Base-by-base conservation (phyloP, 192 early-diverging fungal genomes). In the Entrophospora sp. region DNA sequence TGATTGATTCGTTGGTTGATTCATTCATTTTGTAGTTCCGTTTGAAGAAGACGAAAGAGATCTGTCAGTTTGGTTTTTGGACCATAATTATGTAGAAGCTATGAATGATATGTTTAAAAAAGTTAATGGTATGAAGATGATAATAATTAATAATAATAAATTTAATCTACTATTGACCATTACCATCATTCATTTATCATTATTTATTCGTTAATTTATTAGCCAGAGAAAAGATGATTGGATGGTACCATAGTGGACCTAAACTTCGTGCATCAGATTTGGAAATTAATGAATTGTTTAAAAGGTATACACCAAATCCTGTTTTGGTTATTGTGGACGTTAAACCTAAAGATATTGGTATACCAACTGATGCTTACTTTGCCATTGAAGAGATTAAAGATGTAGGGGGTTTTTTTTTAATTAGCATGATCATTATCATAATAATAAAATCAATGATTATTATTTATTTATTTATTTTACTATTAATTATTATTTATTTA, bases 91-190 rank as follows among this genome's bases (percentile, higher is more conserved):
- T 73, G 91, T 95, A 32, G 97, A 99, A 70, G 91, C 93, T 4
- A 99, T 99, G 97, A 94, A 95, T 64, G 95, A 97, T 61, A 99
- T 99, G 97, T 99, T 97, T 76, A 95, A 94, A 75, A 99, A 99
- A 82, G 94, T 99, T 25, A 99, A 97, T 77, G 95, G 92, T 86
- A 85, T 75, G 77, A 18, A 1, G 16, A 20, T 18, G n/a, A n/a
- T n/a, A n/a, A n/a, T n/a, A n/a, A n/a, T n/a, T n/a, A n/a, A n/a
- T n/a, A n/a, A n/a, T n/a, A n/a, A n/a, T n/a, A n/a, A n/a, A n/a
- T n/a, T n/a, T n/a, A n/a, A n/a, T n/a, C n/a, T n/a, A n/a, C n/a
- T n/a, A n/a, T n/a, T n/a, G n/a, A n/a, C n/a, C n/a, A n/a, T n/a
- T n/a, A n/a, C n/a, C n/a, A n/a, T n/a, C n/a, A n/a, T n/a, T 40